Percentiles rank a stretch among this genome's conserved stretches.
These are phyloP conservation scores for Botrytis aclada DNA, from an alignment of 2,329 filamentous ascomycete genomes.

Conservation along the genomic window DNA sequence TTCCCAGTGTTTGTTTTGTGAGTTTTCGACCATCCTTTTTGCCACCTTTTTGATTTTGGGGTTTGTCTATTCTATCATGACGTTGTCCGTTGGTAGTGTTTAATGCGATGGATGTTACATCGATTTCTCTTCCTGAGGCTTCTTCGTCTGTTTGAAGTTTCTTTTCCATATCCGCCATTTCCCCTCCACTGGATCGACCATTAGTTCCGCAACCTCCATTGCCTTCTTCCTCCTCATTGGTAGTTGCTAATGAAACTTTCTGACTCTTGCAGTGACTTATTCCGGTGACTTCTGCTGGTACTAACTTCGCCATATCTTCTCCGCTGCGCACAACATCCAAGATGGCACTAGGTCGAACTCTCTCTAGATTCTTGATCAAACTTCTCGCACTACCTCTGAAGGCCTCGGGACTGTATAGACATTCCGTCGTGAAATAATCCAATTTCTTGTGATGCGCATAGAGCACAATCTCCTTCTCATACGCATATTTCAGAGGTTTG, in stretches of 20 bases:
- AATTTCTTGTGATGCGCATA: constrained; percentile 96
- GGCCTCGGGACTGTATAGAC: constrained; percentile 95
- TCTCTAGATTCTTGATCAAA: constrained; percentile 92
- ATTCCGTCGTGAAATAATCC: constrained; percentile 98
- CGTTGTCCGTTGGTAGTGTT: constrained; percentile 27
- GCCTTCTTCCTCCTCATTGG: constrained; percentile 45
- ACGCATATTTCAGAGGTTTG: constrained; percentile 96
- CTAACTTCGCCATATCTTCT: constrained; percentile 92
- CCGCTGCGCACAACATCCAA: constrained; percentile 92
- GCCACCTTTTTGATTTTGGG: constrained; percentile 30
- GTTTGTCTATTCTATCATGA: constrained; percentile 35
- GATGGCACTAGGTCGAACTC: constrained; percentile 89
- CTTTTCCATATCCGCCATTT: constrained; percentile 81
- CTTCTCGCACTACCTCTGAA: constrained; percentile 89
- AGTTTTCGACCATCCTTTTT: constrained; percentile 39
- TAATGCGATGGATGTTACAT: constrained; percentile 49
- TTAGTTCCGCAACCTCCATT: constrained; percentile 74
- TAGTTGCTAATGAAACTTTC: constrained; percentile 38
- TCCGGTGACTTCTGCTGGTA: constrained; percentile 56
- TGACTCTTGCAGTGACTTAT: constrained; percentile 48
- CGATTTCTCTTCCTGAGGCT: constrained; percentile 60
- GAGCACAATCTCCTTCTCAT: constrained; percentile 97
- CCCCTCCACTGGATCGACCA: constrained; percentile 64
- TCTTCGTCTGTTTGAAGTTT: constrained; percentile 63
- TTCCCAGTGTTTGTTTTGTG: constrained; percentile 72